Evolutionary conservation across 2,329 filamentous ascomycete species (phyloP).

Genomic region (Metarhizium robertsii): DNA sequence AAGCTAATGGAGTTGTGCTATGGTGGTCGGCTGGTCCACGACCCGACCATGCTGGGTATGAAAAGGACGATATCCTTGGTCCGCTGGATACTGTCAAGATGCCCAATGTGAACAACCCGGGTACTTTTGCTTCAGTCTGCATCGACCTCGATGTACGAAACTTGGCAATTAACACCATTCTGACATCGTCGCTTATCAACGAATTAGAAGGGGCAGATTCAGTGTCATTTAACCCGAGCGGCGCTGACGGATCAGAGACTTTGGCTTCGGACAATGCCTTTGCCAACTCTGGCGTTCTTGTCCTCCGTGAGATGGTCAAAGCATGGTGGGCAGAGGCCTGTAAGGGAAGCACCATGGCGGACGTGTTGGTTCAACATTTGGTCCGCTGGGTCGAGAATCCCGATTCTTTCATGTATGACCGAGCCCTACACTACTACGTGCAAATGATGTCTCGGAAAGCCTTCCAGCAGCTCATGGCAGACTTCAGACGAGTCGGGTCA

Average conservation of each 20-base stretch:
- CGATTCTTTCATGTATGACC: constrained; percentile 90
- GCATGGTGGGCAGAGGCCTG: constrained; percentile 96
- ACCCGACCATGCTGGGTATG: constrained; percentile 92
- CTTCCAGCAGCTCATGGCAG: constrained; percentile 91
- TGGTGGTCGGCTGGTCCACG: constrained; percentile 90
- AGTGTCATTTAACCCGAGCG: constrained; percentile 62
- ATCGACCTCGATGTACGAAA: constrained; percentile 93
- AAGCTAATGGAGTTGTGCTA: constrained; percentile 84
- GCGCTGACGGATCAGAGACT: constrained; percentile 33
- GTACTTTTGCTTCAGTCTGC: constrained; percentile 91
- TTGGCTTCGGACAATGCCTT: constrained; percentile 86
- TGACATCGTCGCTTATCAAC: constrained; percentile 94
- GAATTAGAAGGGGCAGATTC: constrained; percentile 87
- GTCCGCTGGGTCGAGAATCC: constrained; percentile 96
- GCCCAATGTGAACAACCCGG: constrained; percentile 87
- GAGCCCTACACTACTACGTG: constrained; percentile 90
- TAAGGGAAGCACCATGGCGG: constrained; percentile 84
- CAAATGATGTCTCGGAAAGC: constrained; percentile 98
- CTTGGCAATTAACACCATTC: constrained; percentile 91
- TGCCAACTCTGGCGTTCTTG: constrained; percentile 79
- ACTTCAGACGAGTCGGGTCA: constrained; percentile 90
- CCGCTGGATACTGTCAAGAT: constrained; percentile 81
- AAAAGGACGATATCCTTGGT: constrained; percentile 80
- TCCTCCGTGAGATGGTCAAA: constrained; percentile 96
- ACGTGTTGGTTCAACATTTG: constrained; percentile 93